phyloP scores from a whole-genome alignment of 257 asterid genomes.

The Schizonepeta tenuifolia region DNA sequence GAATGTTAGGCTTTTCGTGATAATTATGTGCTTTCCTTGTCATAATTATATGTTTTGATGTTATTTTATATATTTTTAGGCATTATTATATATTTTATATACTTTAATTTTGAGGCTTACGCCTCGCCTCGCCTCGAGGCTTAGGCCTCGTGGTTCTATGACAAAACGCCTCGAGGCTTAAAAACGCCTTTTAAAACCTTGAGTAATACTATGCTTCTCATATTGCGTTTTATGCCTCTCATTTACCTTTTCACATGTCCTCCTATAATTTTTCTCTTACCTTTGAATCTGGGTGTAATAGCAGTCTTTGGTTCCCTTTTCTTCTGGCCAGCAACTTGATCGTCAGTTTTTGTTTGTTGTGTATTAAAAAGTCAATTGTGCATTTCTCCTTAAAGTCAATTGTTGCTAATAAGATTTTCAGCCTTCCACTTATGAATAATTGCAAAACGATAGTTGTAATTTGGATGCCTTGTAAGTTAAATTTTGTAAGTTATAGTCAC shows the following conservation, averaged over 20 bases:
- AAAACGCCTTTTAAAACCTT: too few relatives aligned
- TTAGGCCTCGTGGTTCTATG: too few relatives aligned
- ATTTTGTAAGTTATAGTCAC: neutral
- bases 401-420: constrained; percentile 1
- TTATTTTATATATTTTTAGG: too few relatives aligned
- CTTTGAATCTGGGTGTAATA: neutral
- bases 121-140: too few relatives aligned
- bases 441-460: neutral
- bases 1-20: too few relatives aligned
- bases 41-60: too few relatives aligned
- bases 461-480: neutral
- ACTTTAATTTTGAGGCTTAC: too few relatives aligned
- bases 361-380: neutral
- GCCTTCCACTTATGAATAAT: constrained; percentile 3
- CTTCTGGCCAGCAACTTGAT: constrained; percentile 1
- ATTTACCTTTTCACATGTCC: neutral
- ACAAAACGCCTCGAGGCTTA: too few relatives aligned
- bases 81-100: too few relatives aligned
- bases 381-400: too few relatives aligned
- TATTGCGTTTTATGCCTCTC: neutral
- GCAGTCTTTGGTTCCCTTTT: constrained; percentile 1
- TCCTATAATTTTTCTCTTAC: neutral
- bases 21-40: too few relatives aligned
- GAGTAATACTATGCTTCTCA: constrained; percentile 18
- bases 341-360: neutral